Conservation (phyloP, 352 stramenopile species). For the Phytophthora chlamydospora region DNA sequence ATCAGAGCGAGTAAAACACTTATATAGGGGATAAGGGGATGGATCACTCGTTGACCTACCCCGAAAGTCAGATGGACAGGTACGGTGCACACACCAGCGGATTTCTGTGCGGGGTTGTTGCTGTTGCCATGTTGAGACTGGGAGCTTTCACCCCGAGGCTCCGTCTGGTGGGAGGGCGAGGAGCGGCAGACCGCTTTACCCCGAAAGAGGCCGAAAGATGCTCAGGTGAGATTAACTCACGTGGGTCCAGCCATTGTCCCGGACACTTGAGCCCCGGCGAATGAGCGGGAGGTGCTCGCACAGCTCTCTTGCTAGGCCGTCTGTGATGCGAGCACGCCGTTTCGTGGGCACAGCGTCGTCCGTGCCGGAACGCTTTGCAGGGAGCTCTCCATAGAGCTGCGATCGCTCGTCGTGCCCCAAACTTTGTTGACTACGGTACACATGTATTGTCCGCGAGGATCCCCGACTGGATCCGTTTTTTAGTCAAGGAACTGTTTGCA, state of each 20-base stretch:
- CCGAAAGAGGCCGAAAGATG: constrained; percentile 1
- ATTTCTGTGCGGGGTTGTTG: constrained; percentile 28
- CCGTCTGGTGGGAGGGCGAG: constrained; percentile 20
- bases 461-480: constrained; percentile 3
- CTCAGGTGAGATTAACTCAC: constrained; percentile 23
- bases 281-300: constrained; percentile 3
- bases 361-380: constrained; percentile 26
- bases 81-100: constrained; percentile 8
- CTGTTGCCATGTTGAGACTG: constrained; percentile 24
- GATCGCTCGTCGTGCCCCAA: constrained; percentile 23
- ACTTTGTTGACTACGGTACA: constrained; percentile 15
- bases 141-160: constrained; percentile 1
- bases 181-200: constrained; percentile 12
- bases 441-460: too few relatives aligned
- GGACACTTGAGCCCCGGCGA: constrained; percentile 15
- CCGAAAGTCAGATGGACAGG: constrained; percentile 34
- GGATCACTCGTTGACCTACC: constrained; percentile 11
- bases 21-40: constrained; percentile 11
- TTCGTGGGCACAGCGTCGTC: constrained; percentile 24
- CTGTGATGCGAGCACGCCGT: constrained; percentile 23
- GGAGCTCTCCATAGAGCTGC: constrained; percentile 25
- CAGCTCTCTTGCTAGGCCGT: constrained; percentile 24
- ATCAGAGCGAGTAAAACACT: background rate
- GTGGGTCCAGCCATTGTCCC: constrained; percentile 12
- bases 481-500: constrained; percentile 17